phyloP scores from a whole-genome alignment of 495 filamentous ascomycete species.

The Gamarada debralockiae region DNA sequence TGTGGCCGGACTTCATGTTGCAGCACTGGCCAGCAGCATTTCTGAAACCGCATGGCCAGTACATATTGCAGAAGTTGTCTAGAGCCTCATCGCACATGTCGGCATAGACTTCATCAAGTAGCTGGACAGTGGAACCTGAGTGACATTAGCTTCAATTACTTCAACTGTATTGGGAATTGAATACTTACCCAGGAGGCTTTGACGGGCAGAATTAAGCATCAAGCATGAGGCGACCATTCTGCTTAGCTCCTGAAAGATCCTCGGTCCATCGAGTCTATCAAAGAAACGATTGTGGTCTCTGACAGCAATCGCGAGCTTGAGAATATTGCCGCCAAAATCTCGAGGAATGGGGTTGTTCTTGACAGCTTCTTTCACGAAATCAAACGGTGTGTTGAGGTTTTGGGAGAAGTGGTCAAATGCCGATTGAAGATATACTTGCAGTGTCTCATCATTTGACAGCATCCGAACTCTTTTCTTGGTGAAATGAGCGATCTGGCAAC shows the following conservation, averaged over 20 bases:
- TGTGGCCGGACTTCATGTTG: conserved; percentile 40
- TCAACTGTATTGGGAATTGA: background rate
- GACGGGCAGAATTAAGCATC: conserved; percentile 46
- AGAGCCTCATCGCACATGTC: conserved; percentile 38
- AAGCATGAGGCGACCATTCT: conserved; percentile 51
- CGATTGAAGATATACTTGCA: conserved; percentile 44
- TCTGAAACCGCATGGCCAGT: conserved; percentile 44
- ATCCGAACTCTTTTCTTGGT: conserved; percentile 41
- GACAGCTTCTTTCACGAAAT: conserved; percentile 49
- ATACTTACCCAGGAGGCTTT: conserved; percentile 34
- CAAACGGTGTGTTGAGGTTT: conserved; percentile 47
- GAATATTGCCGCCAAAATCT: conserved; percentile 50
- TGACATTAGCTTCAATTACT: background rate
- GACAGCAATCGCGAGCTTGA: conserved; percentile 44
- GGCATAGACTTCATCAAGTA: conserved; percentile 28
- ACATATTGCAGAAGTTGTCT: conserved; percentile 42
- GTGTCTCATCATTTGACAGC: conserved; percentile 44
- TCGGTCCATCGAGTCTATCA: conserved; percentile 24
- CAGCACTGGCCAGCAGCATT: conserved; percentile 34
- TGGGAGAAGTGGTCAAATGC: conserved; percentile 56
- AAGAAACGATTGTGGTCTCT: conserved; percentile 29
- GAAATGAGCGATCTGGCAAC: conserved; percentile 33
- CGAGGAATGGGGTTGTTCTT: conserved; percentile 40
- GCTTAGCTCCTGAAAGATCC: conserved; percentile 44
- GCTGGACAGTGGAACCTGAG: background rate